Evolutionary conservation across 345 rosid genomes (phyloP), one percentile per base, ranked within the genome.

Genomic region (Gossypium rotundifolium): DNA sequence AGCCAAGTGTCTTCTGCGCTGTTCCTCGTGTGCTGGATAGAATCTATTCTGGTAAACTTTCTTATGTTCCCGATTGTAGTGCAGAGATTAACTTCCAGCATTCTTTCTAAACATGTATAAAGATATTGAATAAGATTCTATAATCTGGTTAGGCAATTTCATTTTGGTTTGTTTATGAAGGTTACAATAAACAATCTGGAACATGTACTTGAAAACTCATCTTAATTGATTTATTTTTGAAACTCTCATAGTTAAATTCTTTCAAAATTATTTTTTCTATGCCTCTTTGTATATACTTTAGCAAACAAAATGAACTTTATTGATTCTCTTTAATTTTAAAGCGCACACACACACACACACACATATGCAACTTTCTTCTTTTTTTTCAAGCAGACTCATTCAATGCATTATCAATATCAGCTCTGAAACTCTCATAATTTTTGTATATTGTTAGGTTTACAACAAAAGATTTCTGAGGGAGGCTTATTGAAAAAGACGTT

Each of bases 21-120:
- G 99, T 96, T 80, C 99, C 99, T 64, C 99, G 99, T 22, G 99
- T 96, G 20, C 78, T 96, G 65, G 98, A 93, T 58, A 88, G 97
- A 83, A 82, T 96, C 76, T 84, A 96, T 85, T 62, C 88, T 7
- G 97, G 99, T 93, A 76, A 82, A 54, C 38, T 74, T 60, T 70
- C 59, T 45, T 10, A 12, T 70, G 7, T 72, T 11, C 44, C 52
- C 45, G 44, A 12, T 68, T 62, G 42, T 59, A 23, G 42, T 59
- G 25, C 48, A 18, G 6, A n/a, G 49, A 48, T 69, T 72, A n/a
- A 11, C 63, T 45, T 33, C 52, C 48, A 9, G 12, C 60, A 18
- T 33, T 75, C 14, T 60, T 66, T 7, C 20, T 72, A n/a, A 45
- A 22, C 60, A 23, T 29, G 63, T 44, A 9, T 48, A 57, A 54